Conservation (phyloP, 163 green algal species). For the Chloromonas sp. region DNA sequence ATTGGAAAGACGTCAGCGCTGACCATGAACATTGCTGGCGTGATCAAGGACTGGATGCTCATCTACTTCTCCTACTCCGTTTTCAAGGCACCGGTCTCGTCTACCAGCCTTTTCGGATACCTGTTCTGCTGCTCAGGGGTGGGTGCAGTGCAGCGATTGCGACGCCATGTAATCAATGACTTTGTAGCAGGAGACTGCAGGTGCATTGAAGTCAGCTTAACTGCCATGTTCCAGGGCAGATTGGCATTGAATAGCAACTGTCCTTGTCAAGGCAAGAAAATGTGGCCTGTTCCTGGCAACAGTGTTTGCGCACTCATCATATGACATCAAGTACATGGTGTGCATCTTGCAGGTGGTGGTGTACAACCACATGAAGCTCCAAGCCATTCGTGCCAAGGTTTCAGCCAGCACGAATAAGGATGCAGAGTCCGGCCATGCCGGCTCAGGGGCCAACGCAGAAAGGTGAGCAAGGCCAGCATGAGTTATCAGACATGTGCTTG, state of each 20-base stretch:
- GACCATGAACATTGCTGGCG: constrained; percentile 94
- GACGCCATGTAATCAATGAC: neutral
- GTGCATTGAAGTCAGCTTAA: neutral
- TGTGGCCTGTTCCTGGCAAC: too few species aligned
- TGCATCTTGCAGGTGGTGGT: constrained; percentile 46
- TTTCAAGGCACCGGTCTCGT: constrained; percentile 60
- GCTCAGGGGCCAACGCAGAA: neutral
- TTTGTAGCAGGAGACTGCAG: neutral
- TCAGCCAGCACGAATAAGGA: constrained; percentile 22
- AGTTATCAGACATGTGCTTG: too few species aligned
- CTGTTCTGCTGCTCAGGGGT: constrained; percentile 64
- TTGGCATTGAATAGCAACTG: too few species aligned
- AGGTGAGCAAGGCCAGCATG: neutral
- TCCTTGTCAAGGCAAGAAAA: too few species aligned
- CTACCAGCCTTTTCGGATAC: constrained; percentile 76
- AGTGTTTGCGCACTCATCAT: too few species aligned
- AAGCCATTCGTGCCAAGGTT: constrained; percentile 54
- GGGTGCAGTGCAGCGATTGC: neutral
- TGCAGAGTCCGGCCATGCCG: constrained; percentile 22
- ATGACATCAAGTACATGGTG: neutral
- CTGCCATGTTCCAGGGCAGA: too few species aligned
- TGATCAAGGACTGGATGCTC: constrained; percentile 96
- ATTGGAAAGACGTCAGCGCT: constrained; percentile 88
- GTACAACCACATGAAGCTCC: constrained; percentile 78
- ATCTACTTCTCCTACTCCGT: constrained; percentile 81